Evolutionary conservation across 345 rosid species (phyloP).

Genomic region (Linum usitatissimum): DNA sequence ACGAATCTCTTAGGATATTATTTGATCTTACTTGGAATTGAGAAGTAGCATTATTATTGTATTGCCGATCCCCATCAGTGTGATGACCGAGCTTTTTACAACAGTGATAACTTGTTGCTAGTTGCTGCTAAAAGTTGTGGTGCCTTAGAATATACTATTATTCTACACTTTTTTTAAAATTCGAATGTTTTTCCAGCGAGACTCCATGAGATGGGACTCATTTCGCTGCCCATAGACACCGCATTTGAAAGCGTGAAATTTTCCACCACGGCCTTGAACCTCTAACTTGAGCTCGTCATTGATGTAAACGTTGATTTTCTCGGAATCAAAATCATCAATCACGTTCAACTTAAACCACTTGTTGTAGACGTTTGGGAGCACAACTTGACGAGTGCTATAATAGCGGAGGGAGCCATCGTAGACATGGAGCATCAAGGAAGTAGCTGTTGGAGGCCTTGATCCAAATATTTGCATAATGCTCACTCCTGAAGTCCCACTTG

Average conservation of each 20-base stretch:
- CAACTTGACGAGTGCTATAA: background rate
- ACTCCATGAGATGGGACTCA: slow-evolving; percentile 18
- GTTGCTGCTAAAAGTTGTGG: too few species aligned
- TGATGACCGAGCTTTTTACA: too few species aligned
- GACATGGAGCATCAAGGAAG: background rate
- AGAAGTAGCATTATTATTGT: too few species aligned
- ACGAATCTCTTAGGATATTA: too few species aligned
- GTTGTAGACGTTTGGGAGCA: background rate
- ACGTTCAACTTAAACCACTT: slow-evolving; percentile 22
- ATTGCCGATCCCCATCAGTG: too few species aligned
- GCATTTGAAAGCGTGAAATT: slow-evolving; percentile 18
- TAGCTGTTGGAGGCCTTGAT: background rate
- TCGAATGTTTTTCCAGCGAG: slow-evolving; percentile 21
- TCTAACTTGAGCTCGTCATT: slow-evolving; percentile 6
- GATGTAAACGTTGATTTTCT: slow-evolving; percentile 11
- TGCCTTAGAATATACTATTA: too few species aligned
- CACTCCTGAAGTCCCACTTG: background rate
- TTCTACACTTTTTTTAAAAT: slow-evolving; percentile 3
- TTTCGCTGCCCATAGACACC: slow-evolving; percentile 20
- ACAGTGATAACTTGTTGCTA: too few species aligned
- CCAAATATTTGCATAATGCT: background rate
- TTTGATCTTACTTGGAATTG: too few species aligned
- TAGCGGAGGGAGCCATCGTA: background rate
- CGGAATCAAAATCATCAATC: slow-evolving; percentile 18
- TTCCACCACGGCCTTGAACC: slow-evolving; percentile 15